Evolutionary conservation across 2,329 filamentous ascomycete genomes (phyloP), one percentile per base, ranked within the genome.

Genomic region (Tolypocladium sp.): DNA sequence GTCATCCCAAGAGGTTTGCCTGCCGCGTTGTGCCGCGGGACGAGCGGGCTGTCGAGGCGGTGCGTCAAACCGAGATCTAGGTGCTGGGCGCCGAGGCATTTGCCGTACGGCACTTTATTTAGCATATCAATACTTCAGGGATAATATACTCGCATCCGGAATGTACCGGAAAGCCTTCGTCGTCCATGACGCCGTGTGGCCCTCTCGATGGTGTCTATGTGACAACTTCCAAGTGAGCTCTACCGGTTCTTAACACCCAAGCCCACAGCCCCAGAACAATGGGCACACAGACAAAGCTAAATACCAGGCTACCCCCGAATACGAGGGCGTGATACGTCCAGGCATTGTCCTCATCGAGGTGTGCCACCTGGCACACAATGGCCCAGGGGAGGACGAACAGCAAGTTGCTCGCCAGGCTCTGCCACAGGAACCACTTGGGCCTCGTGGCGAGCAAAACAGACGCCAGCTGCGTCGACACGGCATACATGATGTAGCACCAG

Each of bases 321-420:
- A 90, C 82, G 33, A 88, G 69, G 0, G 80, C 77, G 64, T 89
- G 83, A 67, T 86, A 90, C 0, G 77, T 84, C 87, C 86, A 90
- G 0, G 87, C 86, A 65, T 84, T 80, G 0, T 71, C 70, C 3
- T 75, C 68, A 8, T 79, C 76, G 53, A 87, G 71, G 2, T 71
- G 58, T n/a, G 71, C 72, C 5, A 73, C 75, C 56, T 79, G 81
- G 60, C 81, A 84, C 0, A 81, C 84, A 46, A 91, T 82, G 0
- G 87, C 86, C 86, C 87, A 91, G 0, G 87, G 87, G 3, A 91
- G 71, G 0, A 90, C 86, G 67, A 86, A 90, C 0, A 87, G 69
- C 0, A 91, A 55, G 64, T 90, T 91, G 8, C 86, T 88, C 0
- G 74, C 79, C 1, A 91, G 71, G 4, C 83, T 85, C 68, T 90